Evolutionary conservation across 2,329 filamentous ascomycete species (phyloP).

Genomic region (Didymella sp.): DNA sequence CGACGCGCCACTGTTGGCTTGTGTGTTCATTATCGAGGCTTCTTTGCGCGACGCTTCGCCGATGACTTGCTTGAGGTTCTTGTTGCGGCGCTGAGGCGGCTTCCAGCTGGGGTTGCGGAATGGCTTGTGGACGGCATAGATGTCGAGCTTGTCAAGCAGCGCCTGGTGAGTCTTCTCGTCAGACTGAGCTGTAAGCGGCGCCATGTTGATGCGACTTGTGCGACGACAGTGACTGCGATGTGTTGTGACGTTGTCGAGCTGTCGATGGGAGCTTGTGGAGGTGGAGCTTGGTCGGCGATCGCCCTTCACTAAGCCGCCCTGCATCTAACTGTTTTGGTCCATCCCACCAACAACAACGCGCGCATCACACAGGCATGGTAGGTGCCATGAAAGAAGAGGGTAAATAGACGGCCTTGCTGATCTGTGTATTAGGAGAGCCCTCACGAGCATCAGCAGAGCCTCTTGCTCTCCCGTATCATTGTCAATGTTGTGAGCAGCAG

Average conservation of each 20-base stretch:
- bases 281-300: slow-evolving; percentile 28
- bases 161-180: slow-evolving; percentile 80
- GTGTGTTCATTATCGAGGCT: slow-evolving; percentile 84
- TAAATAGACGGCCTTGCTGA: slow-evolving; percentile 6
- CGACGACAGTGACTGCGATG: neutral
- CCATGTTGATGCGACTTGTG: slow-evolving; percentile 51
- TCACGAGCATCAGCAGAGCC: slow-evolving; percentile 95
- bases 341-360: slow-evolving; percentile 34
- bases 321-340: slow-evolving; percentile 38
- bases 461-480: slow-evolving; percentile 93
- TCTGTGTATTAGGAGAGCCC: slow-evolving; percentile 75
- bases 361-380: slow-evolving; percentile 40
- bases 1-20: slow-evolving; percentile 79
- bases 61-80: slow-evolving; percentile 96
- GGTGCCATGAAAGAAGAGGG: neutral
- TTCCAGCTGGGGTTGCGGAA: slow-evolving; percentile 93
- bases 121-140: slow-evolving; percentile 81
- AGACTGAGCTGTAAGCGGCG: slow-evolving; percentile 70
- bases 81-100: slow-evolving; percentile 93
- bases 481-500: slow-evolving; percentile 84
- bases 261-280: slow-evolving; percentile 27
- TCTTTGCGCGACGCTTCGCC: slow-evolving; percentile 88
- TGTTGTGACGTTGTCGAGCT: slow-evolving; percentile 10
- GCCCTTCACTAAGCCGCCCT: slow-evolving; percentile 27
- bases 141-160: slow-evolving; percentile 90